These are phyloP conservation scores for Metschnikowia cubensis DNA, from an alignment of 805 yeast species.

Conservation along the genomic window DNA sequence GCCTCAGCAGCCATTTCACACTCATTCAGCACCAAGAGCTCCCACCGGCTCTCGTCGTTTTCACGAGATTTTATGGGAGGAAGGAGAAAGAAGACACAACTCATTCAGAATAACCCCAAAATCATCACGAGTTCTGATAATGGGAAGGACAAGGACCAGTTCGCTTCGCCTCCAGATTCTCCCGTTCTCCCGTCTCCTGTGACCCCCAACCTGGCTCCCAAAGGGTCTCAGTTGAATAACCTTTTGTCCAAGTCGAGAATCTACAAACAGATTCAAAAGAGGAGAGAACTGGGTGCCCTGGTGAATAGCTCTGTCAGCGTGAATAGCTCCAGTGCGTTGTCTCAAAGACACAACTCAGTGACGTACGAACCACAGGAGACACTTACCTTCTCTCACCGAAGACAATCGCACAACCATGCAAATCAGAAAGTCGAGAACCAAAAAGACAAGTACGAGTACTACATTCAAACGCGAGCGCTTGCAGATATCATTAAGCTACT, in stretches of 20 bases:
- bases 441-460: conserved; percentile 33
- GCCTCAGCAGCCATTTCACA: conserved; percentile 4
- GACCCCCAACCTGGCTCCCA: conserved; percentile 5
- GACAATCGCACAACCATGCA: conserved; percentile 6
- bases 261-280: conserved; percentile 34
- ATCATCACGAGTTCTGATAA: not conserved
- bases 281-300: conserved; percentile 31
- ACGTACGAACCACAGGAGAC: conserved; percentile 14
- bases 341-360: conserved; percentile 22
- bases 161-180: not conserved
- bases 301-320: conserved; percentile 12
- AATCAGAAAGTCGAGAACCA: conserved; percentile 29
- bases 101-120: conserved; percentile 7
- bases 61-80: conserved; percentile 12
- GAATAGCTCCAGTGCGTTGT: conserved; percentile 21
- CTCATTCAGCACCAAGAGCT: not conserved
- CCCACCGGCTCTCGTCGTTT: conserved; percentile 9
- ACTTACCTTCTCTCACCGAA: conserved; percentile 16
- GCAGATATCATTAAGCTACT: conserved; percentile 13
- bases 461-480: conserved; percentile 24
- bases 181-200: conserved; percentile 1
- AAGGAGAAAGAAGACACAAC: conserved; percentile 12
- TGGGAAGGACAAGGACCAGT: not conserved
- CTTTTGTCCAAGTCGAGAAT: conserved; percentile 32
- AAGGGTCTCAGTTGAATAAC: conserved; percentile 15